These are phyloP conservation scores for Macroventuria anomochaeta DNA, from an alignment of 2,329 filamentous ascomycete species.

Conservation along the genomic window DNA sequence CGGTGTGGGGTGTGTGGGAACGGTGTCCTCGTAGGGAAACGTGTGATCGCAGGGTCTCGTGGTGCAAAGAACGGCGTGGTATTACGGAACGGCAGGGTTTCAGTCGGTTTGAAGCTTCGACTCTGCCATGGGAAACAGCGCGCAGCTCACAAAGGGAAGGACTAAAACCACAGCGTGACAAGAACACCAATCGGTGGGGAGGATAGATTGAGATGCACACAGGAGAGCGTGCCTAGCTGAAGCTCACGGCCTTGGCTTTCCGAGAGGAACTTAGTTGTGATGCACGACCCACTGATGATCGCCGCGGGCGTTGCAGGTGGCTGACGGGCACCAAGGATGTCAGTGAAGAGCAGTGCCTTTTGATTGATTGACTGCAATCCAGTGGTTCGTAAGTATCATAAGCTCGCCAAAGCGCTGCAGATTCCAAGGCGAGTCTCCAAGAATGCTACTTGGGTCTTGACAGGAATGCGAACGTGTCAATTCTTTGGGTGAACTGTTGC, in stretches of 20 bases:
- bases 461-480: not conserved
- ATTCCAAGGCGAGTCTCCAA: not conserved
- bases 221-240: constrained; percentile 21
- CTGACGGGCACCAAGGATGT: not conserved
- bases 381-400: too few relatives aligned
- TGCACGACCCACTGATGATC: constrained; percentile 25
- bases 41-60: not conserved
- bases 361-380: too few relatives aligned
- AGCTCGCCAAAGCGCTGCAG: not conserved
- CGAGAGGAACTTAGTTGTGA: constrained; percentile 21
- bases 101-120: constrained; percentile 16
- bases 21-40: not conserved
- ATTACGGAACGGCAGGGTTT: constrained; percentile 5
- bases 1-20: not conserved
- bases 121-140: constrained; percentile 26
- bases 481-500: not conserved
- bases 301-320: constrained; percentile 7
- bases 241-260: constrained; percentile 33
- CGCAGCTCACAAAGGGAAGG: constrained; percentile 1
- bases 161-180: constrained; percentile 11
- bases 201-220: constrained; percentile 21
- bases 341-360: too few relatives aligned
- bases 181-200: constrained; percentile 4
- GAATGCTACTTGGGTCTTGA: not conserved
- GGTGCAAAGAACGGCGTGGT: not conserved